Conservation (phyloP, 202 grass and related monocot genomes). For the Bolboschoenoplectus hybrid region DNA sequence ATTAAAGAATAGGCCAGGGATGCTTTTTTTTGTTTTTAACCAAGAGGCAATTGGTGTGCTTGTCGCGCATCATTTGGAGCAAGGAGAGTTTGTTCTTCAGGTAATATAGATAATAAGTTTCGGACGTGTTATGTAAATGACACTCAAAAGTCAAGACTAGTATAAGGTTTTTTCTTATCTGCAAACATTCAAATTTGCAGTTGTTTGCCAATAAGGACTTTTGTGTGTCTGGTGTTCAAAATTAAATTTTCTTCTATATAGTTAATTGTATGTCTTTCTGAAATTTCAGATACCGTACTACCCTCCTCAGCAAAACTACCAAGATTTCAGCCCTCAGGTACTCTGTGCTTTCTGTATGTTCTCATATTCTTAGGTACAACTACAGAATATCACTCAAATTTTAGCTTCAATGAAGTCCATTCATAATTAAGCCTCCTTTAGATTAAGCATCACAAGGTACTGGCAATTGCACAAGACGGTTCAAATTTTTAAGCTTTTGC, state of each 20-base stretch:
- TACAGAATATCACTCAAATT: constrained; percentile 4
- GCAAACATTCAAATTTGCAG: not conserved
- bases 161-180: not conserved
- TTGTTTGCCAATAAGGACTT: not conserved
- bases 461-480: not conserved
- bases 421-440: not conserved
- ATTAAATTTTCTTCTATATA: constrained; percentile 4
- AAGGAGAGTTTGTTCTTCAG: constrained; percentile 96
- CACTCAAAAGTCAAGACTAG: constrained; percentile 6
- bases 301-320: constrained; percentile 82
- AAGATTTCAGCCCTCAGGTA: constrained; percentile 87
- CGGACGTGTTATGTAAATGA: not conserved
- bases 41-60: constrained; percentile 78
- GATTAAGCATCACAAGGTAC: constrained; percentile 5
- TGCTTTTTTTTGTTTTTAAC: constrained; percentile 96
- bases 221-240: constrained; percentile 33
- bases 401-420: not conserved
- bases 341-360: constrained; percentile 40
- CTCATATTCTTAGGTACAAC: constrained; percentile 8
- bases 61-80: constrained; percentile 87
- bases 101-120: constrained; percentile 43
- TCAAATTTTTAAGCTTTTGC: not conserved
- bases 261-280: constrained; percentile 39
- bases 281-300: constrained; percentile 87
- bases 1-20: constrained; percentile 70